Conservation (phyloP, 805 yeast species). For the Ogataea polymorpha region DNA sequence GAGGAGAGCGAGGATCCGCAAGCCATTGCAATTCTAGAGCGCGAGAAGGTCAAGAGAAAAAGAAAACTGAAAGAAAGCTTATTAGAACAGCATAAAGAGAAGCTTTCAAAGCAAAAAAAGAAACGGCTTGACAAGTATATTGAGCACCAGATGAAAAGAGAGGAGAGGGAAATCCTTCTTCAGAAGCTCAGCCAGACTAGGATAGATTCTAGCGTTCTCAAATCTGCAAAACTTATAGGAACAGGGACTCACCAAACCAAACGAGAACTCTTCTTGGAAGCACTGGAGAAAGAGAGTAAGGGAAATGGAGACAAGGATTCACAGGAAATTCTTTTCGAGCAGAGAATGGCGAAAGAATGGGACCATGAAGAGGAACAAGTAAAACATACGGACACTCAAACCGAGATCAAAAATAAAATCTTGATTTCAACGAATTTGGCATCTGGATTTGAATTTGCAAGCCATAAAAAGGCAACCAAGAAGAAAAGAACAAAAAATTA, state of each 20-base stretch:
- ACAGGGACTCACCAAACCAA: constrained; percentile 58
- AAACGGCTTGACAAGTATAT: constrained; percentile 87
- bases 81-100: constrained; percentile 60
- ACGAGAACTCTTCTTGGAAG: constrained; percentile 69
- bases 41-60: constrained; percentile 63
- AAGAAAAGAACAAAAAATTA: constrained; percentile 56
- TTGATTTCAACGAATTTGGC: constrained; percentile 44
- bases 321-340: constrained; percentile 64
- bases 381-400: neutral
- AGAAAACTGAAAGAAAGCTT: constrained; percentile 58
- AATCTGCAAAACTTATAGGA: constrained; percentile 77
- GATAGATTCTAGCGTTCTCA: constrained; percentile 67
- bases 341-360: constrained; percentile 64
- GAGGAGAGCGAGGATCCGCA: neutral
- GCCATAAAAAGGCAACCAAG: constrained; percentile 40
- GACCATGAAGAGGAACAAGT: constrained; percentile 29
- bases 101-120: constrained; percentile 67
- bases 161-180: constrained; percentile 76
- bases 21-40: constrained; percentile 41
- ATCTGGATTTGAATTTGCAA: constrained; percentile 55
- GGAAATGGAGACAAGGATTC: constrained; percentile 68
- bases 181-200: constrained; percentile 66
- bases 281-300: constrained; percentile 64
- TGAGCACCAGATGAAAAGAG: constrained; percentile 83
- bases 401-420: too few relatives aligned